Evolutionary conservation across 345 rosid species (phyloP), one percentile per base, ranked within the genome.

Genomic region (Trapa incisa): DNA sequence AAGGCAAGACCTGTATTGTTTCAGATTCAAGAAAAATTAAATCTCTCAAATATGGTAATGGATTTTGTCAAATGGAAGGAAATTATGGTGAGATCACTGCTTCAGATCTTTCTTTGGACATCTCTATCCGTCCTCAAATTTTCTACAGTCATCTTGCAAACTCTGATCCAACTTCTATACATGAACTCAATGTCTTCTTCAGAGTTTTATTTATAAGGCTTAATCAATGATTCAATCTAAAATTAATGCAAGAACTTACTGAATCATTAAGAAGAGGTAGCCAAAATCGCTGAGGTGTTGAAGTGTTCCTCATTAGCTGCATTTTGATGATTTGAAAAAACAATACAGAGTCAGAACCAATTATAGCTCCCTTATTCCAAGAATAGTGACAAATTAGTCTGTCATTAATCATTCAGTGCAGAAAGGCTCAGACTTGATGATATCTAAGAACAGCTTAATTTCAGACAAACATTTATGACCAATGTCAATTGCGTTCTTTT

Each of bases 271-370:
- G 83, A 75, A 94, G 87, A 29, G 95, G 91, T 78, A 91, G 77
- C 96, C 96, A 94, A 78, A 94, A 91, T 68, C 84, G 91, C 68
- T 81, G 91, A 42, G 99, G 99, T 38, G 96, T 89, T 1, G 91
- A 91, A 14, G 96, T 82, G 77, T 83, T 94, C 75, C 81, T 83
- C 99, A 94, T 87, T 57, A 94, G 95, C 99, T 91, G 93, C 77
- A 82, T 62, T 75, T 68, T 57, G 53, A 54, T 54, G 33, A 11
- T 32, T 1, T 32, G 37, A 33, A 32, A 38, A 33, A 58, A 32
- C 63, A 32, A 52, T 32, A 66, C 57, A 37, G 36, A 13, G n/a
- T 16, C 65, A 62, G 58, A 37, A 47, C 33, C 63, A 3, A 54
- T 14, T 37, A 11, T 33, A 53, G 37, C 60, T 67, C 16, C 17